Evolutionary conservation across 306 rosid species (phyloP), one percentile per base, ranked within the genome.

Genomic region (Inga oerstediana): DNA sequence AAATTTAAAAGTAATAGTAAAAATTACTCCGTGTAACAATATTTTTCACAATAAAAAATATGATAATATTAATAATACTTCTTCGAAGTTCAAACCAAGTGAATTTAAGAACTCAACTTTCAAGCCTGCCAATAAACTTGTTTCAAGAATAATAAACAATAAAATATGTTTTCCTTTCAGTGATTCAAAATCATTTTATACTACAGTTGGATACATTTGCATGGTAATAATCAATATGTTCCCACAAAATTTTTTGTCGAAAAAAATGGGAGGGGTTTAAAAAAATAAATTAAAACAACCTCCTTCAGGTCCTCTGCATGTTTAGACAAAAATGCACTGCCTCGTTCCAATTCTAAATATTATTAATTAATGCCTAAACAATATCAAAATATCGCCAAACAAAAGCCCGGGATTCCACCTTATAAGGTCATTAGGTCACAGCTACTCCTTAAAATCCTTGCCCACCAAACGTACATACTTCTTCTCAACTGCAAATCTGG

Each of bases 381-480:
- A 49, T 5, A 74, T 71, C 72, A 73, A 51, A 43, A 81, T 48
- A 32, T 32, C n/a, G 14, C 71, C 71, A 13, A 39, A 83, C 62
- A 82, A 80, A 46, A 22, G 65, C 79, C 79, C 58, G 0, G 30
- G 27, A 66, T 35, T 70, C 76, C 78, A 32, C 6, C 69, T n/a
- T 46, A 43, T 5, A 79, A n/a, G 74, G 72, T 48, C 24, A 58
- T 7, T 72, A n/a, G 74, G 72, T 48, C 24, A 58, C 49, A 74
- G 65, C 52, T 59, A 19, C 11, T 20, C 71, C 67, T 74, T 78
- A 84, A 87, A 89, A 80, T 85, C 91, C 83, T 88, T 85, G 81
- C 88, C 88, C 68, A 85, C 90, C 87, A 96, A 80, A 78, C 85
- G 91, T 81, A 93, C 97, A 64, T 85, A 67, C 91, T 93, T 93